Conservation (phyloP, 257 asterid genomes). For the Nicotiana noctiflora region DNA sequence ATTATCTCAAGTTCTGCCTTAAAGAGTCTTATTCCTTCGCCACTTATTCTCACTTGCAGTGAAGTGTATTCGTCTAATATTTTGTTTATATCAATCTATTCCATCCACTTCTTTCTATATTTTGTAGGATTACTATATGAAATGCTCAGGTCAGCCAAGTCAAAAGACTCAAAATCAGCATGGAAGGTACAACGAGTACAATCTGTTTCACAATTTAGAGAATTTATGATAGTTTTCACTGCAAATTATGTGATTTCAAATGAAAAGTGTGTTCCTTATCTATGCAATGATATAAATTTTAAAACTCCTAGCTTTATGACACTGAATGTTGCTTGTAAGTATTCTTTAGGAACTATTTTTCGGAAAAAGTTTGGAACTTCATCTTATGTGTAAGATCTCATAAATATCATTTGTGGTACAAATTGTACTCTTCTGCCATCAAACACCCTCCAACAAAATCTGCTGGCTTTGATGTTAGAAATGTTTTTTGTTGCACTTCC, state of each 20-base stretch:
- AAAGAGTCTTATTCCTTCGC: not conserved
- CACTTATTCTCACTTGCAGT: not conserved
- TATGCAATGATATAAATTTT: not conserved
- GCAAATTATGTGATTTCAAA: not conserved
- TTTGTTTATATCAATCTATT: not conserved
- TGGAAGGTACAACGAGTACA: slow-evolving; percentile 67
- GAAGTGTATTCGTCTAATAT: not conserved
- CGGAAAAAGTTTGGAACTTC: not conserved
- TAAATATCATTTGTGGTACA: not conserved
- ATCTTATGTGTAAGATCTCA: not conserved
- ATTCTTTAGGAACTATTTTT: not conserved
- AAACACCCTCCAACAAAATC: not conserved
- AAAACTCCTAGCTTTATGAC: not conserved
- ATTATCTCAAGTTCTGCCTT: not conserved
- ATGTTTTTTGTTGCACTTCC: not conserved
- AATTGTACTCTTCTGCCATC: not conserved
- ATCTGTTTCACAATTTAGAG: not conserved
- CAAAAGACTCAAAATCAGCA: slow-evolving; percentile 83
- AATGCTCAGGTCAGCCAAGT: slow-evolving; percentile 92
- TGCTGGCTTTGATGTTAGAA: not conserved
- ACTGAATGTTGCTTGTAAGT: not conserved
- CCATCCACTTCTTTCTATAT: slow-evolving; percentile 11
- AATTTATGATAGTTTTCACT: not conserved
- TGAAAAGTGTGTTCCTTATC: not conserved
- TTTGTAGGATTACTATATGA: slow-evolving; percentile 75